Percentiles rank a stretch among this genome's conserved stretches.
These are phyloP conservation scores for Coemansia sp. DNA, from an alignment of 192 early-diverging fungal genomes.

Conservation along the genomic window DNA sequence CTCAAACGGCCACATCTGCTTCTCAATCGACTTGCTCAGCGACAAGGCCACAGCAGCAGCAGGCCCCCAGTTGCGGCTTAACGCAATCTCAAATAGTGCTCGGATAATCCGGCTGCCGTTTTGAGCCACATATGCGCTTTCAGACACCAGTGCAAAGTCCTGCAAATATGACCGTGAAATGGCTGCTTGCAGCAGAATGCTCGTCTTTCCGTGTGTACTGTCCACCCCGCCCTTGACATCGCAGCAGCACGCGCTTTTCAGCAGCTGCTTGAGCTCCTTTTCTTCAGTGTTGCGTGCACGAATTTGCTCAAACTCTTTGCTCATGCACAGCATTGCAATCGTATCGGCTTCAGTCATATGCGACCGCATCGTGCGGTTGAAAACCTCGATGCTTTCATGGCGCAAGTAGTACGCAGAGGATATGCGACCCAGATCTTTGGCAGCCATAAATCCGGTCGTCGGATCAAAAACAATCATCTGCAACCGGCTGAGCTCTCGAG, in stretches of 20 bases:
- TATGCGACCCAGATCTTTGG: conserved; percentile 92
- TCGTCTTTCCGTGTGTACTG: conserved; percentile 86
- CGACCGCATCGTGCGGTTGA: conserved; percentile 82
- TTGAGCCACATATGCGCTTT: conserved; percentile 90
- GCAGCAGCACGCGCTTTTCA: conserved; percentile 75
- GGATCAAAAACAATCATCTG: conserved; percentile 95
- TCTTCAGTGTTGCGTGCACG: conserved; percentile 88
- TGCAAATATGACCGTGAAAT: conserved; percentile 77
- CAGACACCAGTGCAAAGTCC: conserved; percentile 94
- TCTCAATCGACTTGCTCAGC: conserved; percentile 86
- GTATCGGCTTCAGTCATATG: conserved; percentile 94
- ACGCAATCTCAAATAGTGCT: conserved; percentile 92
- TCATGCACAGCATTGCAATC: conserved; percentile 80
- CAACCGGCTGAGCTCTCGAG: conserved; percentile 67
- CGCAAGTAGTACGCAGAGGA: conserved; percentile 91
- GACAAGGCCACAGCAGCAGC: conserved; percentile 70
- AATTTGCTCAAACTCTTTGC: conserved; percentile 93
- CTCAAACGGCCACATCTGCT: conserved; percentile 89
- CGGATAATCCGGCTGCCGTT: conserved; percentile 90
- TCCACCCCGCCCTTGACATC: conserved; percentile 84
- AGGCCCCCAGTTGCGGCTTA: conserved; percentile 89
- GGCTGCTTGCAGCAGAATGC: conserved; percentile 86
- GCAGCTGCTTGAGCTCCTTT: conserved; percentile 68
- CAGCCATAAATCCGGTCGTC: conserved; percentile 74
- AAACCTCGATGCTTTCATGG: conserved; percentile 80